Evolutionary conservation across 1,284 basidiomycete genomes (phyloP).

Genomic region (Rhizoctonia solani): DNA sequence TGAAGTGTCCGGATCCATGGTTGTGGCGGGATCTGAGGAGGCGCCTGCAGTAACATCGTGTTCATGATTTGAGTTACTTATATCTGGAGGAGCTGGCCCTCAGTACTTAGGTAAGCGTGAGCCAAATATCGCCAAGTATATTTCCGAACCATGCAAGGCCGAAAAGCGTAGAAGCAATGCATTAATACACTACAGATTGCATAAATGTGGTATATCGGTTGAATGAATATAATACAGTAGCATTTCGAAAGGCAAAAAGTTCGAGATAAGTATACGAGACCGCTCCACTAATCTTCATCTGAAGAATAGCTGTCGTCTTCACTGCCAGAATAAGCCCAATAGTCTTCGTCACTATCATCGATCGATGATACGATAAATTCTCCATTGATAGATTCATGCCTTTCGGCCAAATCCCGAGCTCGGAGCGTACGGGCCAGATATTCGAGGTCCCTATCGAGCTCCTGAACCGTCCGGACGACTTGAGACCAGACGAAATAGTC

Average conservation of each 20-base stretch:
- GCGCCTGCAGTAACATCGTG: conserved; percentile 19
- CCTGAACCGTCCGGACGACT: not conserved
- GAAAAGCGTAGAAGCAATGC: not conserved
- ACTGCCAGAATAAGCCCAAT: conserved; percentile 24
- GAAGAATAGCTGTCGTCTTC: conserved; percentile 10
- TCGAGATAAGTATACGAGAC: not conserved
- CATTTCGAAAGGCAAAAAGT: not conserved
- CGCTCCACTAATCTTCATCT: not conserved
- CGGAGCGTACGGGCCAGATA: conserved; percentile 17
- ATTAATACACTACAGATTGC: not conserved
- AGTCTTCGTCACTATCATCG: conserved; percentile 20
- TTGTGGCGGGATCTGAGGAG: not conserved
- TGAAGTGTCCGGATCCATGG: not conserved
- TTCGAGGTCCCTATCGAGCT: conserved; percentile 10
- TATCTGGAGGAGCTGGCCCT: conserved; percentile 7
- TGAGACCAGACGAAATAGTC: conserved; percentile 22
- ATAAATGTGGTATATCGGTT: too few species aligned
- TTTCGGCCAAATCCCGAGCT: conserved; percentile 1
- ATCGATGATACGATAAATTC: conserved; percentile 3
- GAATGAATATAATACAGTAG: not conserved
- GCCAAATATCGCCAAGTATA: not conserved
- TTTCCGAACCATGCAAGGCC: too few species aligned
- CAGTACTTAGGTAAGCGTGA: not conserved
- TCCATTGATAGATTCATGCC: not conserved
- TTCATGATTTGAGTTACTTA: conserved; percentile 15